Conservation (phyloP, 495 filamentous ascomycete species). For the Achaetomiella virescens region DNA sequence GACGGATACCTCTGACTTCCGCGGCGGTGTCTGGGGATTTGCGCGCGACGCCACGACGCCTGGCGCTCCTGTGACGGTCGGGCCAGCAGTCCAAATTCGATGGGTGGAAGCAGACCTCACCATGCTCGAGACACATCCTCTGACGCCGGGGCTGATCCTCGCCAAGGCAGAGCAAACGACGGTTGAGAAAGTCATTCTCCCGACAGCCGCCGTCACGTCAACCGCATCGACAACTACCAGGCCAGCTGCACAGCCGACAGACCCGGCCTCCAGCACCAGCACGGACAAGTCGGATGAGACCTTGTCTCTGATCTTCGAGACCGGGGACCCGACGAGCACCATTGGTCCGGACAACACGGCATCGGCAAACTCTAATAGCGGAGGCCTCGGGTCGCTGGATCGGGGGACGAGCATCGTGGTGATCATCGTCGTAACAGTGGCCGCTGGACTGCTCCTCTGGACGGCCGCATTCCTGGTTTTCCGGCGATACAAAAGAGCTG, state of each 20-base stretch:
- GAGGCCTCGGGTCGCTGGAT: background rate
- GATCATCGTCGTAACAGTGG: conserved; percentile 28
- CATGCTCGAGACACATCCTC: conserved; percentile 32
- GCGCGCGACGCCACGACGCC: conserved; percentile 17
- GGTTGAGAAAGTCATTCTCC: background rate
- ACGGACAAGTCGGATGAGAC: background rate
- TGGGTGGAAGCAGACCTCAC: conserved; percentile 34
- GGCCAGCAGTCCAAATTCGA: conserved; percentile 37
- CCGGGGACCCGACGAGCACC: background rate
- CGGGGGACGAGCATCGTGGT: conserved; percentile 26
- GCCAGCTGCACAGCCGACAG: background rate
- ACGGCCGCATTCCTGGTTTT: conserved; percentile 18
- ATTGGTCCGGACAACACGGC: background rate
- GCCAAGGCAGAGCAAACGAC: background rate
- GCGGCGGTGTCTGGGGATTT: conserved; percentile 38
- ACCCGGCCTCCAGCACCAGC: conserved; percentile 1
- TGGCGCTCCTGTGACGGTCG: conserved; percentile 28
- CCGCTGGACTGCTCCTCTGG: conserved; percentile 23
- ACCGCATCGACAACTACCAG: background rate
- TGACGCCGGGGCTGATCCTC: conserved; percentile 23
- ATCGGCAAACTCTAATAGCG: background rate
- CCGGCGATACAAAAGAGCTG: conserved; percentile 23
- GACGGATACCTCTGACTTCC: conserved; percentile 35
- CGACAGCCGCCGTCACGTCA: background rate
- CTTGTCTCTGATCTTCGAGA: conserved; percentile 1